phyloP scores from a whole-genome alignment of 2,329 filamentous ascomycete genomes.

The Ascocoryne sarcoides region DNA sequence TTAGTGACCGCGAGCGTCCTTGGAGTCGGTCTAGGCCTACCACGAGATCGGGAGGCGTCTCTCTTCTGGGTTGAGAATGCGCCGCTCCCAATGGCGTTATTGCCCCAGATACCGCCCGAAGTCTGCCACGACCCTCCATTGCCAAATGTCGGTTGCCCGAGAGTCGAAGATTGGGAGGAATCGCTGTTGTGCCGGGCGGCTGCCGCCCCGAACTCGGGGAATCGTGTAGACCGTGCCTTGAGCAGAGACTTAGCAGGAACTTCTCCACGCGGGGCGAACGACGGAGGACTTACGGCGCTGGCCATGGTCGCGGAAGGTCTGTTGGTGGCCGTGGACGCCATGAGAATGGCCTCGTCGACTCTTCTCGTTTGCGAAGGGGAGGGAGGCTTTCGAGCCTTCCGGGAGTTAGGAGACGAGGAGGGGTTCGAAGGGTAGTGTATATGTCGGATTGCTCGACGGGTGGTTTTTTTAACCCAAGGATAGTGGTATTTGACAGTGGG shows the following conservation, averaged over 20 bases:
- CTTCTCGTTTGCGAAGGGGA: not conserved
- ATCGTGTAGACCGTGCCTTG: conserved; percentile 27
- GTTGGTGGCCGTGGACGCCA: conserved; percentile 29
- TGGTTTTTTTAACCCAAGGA: conserved; percentile 17
- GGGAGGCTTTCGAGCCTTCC: conserved; percentile 4
- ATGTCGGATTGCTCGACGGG: conserved; percentile 13
- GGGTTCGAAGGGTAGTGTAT: conserved; percentile 14
- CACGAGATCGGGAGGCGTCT: conserved; percentile 39
- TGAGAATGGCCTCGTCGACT: conserved; percentile 28
- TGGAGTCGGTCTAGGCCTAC: conserved; percentile 31
- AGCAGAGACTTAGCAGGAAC: conserved; percentile 16
- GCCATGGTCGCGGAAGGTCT: conserved; percentile 30
- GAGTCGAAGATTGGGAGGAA: conserved; percentile 30
- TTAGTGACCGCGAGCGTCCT: conserved; percentile 17
- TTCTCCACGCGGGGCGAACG: conserved; percentile 21
- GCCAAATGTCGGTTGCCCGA: conserved; percentile 35
- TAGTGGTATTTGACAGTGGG: conserved; percentile 25
- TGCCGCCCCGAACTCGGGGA: conserved; percentile 32
- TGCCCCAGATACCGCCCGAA: conserved; percentile 44
- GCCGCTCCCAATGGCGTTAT: conserved; percentile 35
- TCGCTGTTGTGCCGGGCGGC: conserved; percentile 24
- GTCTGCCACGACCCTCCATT: conserved; percentile 31
- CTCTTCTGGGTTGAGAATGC: conserved; percentile 37
- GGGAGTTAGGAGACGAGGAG: conserved; percentile 7
- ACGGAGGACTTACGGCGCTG: conserved; percentile 30